Conservation (phyloP, 1,284 basidiomycete genomes). For the Ganoderma lingzhi region DNA sequence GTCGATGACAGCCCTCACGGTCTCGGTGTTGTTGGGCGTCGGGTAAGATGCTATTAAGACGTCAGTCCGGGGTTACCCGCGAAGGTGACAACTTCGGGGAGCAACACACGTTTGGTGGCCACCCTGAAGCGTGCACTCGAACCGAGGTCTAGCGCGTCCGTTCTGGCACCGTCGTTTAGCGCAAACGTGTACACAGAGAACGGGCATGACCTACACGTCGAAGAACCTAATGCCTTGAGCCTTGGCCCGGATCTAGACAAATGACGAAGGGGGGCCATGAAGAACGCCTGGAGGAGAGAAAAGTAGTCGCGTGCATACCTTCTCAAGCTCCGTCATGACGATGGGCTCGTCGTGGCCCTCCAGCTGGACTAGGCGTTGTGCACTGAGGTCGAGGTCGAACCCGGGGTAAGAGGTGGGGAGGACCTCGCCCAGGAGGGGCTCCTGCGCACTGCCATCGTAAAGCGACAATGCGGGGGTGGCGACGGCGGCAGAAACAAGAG, state of each 20-base stretch:
- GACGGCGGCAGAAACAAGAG: slow-evolving; percentile 40
- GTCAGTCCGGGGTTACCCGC: slow-evolving; percentile 3
- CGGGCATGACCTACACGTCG: slow-evolving; percentile 72
- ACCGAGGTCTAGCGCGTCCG: slow-evolving; percentile 74
- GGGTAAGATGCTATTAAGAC: slow-evolving; percentile 49
- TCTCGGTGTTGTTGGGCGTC: slow-evolving; percentile 63
- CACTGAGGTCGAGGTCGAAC: slow-evolving; percentile 72
- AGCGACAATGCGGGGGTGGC: slow-evolving; percentile 32
- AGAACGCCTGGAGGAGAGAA: slow-evolving; percentile 14
- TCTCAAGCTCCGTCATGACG: slow-evolving; percentile 87
- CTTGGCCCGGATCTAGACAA: slow-evolving; percentile 76
- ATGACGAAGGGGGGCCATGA: slow-evolving; percentile 31
- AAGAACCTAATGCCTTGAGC: slow-evolving; percentile 82
- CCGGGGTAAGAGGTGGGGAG: slow-evolving; percentile 42
- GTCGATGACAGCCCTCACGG: slow-evolving; percentile 68
- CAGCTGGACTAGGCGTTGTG: slow-evolving; percentile 78
- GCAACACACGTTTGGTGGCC: slow-evolving; percentile 49
- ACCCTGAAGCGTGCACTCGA: slow-evolving; percentile 49
- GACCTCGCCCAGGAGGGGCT: slow-evolving; percentile 29
- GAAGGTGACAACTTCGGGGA: slow-evolving; percentile 4
- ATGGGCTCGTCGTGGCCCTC: slow-evolving; percentile 66
- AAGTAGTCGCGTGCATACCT: slow-evolving; percentile 52
- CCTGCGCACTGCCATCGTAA: slow-evolving; percentile 33
- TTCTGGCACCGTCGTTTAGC: slow-evolving; percentile 54
- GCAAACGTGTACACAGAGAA: not conserved